Evolutionary conservation across 345 rosid species (phyloP), one percentile per base, ranked within the genome.

Genomic region (Euclidium syriacum): DNA sequence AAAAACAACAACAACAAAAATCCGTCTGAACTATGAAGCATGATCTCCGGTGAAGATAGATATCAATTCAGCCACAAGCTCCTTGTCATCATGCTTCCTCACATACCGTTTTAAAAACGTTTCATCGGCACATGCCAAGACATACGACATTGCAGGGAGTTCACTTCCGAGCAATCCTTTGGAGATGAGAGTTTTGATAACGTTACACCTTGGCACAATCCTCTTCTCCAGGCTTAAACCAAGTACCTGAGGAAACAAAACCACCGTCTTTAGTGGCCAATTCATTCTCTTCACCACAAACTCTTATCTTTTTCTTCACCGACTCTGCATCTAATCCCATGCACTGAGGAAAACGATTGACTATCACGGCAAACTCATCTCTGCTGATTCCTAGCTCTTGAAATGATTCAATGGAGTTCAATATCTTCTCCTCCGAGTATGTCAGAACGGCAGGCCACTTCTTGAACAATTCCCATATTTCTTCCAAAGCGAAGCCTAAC

Each of bases 231-330:
- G 0, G 38, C 63, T 73, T 14, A 11, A 61, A 8, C 2, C 4
- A 7, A 73, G 5, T 11, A 57, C 38, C 0, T 0, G 0, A 10
- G 80, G 79, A 19, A 0, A 6, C 0, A 2, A 7, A 24, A 52
- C 46, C 14, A 76, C 1, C 4, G 3, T 22, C 17, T 29, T 10
- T 9, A 74, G 1, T 15, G 54, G 5, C 63, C 71, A 79, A 4
- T 69, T 71, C 81, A 80, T 72, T 30, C 62, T 24, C 34, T 69
- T 69, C 43, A 76, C 72, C 10, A 80, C 18, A 61, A 71, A 74
- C 43, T 72, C 63, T n/a, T 11, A 41, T 19, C 26, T 19, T 40
- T n/a, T 18, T 43, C 29, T 30, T 58, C 7, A 58, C 34, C 15
- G 14, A 0, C 42, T 58, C 72, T 7, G 15, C 4, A 32, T 65